Evolutionary conservation across 345 rosid genomes (phyloP), one percentile per base, ranked within the genome.

Genomic region (Syzygium jambos): DNA sequence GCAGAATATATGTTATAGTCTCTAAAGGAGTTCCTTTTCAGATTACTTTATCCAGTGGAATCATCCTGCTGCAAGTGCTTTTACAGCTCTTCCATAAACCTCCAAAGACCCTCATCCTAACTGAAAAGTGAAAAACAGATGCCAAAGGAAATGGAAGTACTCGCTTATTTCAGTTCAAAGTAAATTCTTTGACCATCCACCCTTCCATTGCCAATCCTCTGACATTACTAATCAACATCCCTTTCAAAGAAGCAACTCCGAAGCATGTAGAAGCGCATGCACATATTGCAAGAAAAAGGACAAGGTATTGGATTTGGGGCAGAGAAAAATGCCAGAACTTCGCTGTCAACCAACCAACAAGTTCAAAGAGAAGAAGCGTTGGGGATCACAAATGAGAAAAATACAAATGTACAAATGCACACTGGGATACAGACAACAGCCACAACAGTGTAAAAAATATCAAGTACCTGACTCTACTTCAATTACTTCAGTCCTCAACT

Each of bases 391-490:
- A n/a, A n/a, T 21, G 23, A n/a, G 63, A 84, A 12, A 53, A 19
- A 84, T 29, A 84, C 43, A 52, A 17, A 56, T 30, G 41, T 10
- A 49, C 14, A 63, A 25, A 53, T 34, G 38, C 80, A 43, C 14
- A 23, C 51, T 51, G 25, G 82, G 82, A 29, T 56, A 38, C 52
- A 54, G 25, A 41, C 63, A 30, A 85, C 63, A 51, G 49, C 63
- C 10, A 57, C 25, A 54, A 9, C 38, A 84, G 61, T 11, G 29
- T 19, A 21, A 85, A 78, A 38, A 43, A 59, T 25, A 34, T 51
- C 25, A 27, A 54, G 87, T 88, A 96, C 99, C 99, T 87, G 97
- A 91, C 53, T 95, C 99, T 57, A 95, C 91, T 92, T 94, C 98
- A 86, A 94, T 94, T 7, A 95, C 78, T 51, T 87, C 51, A 23